Evolutionary conservation across 2,329 filamentous ascomycete species (phyloP), one percentile per base, ranked within the genome.

Genomic region (Stagonosporopsis rhizophila): DNA sequence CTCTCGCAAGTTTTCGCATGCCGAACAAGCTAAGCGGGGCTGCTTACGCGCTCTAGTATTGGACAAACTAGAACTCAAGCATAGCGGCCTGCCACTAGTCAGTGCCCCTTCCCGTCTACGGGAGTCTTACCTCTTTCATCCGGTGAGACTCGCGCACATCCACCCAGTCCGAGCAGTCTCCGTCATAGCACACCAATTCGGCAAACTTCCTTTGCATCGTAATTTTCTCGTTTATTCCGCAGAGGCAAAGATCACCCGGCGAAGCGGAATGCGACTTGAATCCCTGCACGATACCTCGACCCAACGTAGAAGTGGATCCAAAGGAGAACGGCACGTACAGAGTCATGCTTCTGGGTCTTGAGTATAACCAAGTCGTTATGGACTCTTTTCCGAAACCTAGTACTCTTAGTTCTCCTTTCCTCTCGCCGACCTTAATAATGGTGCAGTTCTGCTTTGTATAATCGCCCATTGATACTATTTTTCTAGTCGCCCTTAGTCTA

Each of bases 171-270:
- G 46, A 42, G 53, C 53, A 17, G n/a, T 14, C 46, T 41, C 53
- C 42, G 46, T 44, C 37, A 37, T 39, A 20, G 38, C 40, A 41
- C 4, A 47, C 53, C 17, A 19, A 46, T 42, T 27, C 46, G 53
- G 53, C 53, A 41, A 42, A 56, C 53, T 37, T 51, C 40, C 46
- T 41, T 38, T 38, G 28, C 35, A 8, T 46, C 41, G 12, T 19
- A 51, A 50, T 41, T 51, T 51, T 51, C 45, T 40, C 23, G 25
- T 25, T 45, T 28, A 23, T 37, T 49, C 32, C 32, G 34, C 37
- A 37, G 35, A 15, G 53, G 46, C 40, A 56, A 56, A 38, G 53
- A 56, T 56, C 53, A 51, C 30, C 47, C 41, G 53, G 41, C 37
- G 41, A 25, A 30, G 32, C 22, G 41, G 42, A 46, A 41, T 25